Conservation (phyloP, 352 stramenopile species). For the Globisporangium camurandrum region DNA sequence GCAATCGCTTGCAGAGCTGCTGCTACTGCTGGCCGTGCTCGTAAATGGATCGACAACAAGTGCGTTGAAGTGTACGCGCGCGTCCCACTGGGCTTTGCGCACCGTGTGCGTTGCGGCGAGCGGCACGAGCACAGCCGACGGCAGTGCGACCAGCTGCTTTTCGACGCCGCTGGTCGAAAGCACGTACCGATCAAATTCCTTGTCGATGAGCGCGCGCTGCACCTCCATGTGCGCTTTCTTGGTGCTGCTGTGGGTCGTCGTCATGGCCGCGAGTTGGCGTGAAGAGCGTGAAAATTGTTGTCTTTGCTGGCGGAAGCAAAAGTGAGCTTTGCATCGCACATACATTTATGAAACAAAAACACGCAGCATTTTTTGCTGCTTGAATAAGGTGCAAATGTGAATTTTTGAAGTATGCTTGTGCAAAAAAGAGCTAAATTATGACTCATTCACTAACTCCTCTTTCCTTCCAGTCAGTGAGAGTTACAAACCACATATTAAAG, state of each 20-base stretch:
- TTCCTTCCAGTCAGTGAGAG: too few species aligned
- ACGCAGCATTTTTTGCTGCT: too few species aligned
- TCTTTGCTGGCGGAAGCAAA: too few species aligned
- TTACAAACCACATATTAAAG: too few species aligned
- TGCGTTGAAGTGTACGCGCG: constrained; percentile 59
- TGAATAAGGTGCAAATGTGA: too few species aligned
- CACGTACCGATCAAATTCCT: constrained; percentile 75
- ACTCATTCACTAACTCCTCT: too few species aligned
- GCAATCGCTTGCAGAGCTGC: constrained; percentile 6
- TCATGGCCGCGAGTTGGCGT: too few species aligned
- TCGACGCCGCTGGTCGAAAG: constrained; percentile 29
- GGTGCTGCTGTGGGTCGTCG: constrained; percentile 1
- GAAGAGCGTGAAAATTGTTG: too few species aligned
- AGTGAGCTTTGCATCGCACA: too few species aligned
- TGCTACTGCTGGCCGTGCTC: constrained; percentile 15
- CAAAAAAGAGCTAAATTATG: too few species aligned
- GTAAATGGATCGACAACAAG: constrained; percentile 52
- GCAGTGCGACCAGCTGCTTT: constrained; percentile 21
- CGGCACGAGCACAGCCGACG: constrained; percentile 26
- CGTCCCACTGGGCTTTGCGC: constrained; percentile 70
- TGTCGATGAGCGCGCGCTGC: constrained; percentile 56
- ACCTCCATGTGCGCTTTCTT: constrained; percentile 43
- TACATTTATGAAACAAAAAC: too few species aligned
- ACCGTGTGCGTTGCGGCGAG: constrained; percentile 36
- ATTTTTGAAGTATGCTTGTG: too few species aligned